These are phyloP conservation scores for Alternaria sp. DNA, from an alignment of 2,329 filamentous ascomycete genomes.

Conservation along the genomic window DNA sequence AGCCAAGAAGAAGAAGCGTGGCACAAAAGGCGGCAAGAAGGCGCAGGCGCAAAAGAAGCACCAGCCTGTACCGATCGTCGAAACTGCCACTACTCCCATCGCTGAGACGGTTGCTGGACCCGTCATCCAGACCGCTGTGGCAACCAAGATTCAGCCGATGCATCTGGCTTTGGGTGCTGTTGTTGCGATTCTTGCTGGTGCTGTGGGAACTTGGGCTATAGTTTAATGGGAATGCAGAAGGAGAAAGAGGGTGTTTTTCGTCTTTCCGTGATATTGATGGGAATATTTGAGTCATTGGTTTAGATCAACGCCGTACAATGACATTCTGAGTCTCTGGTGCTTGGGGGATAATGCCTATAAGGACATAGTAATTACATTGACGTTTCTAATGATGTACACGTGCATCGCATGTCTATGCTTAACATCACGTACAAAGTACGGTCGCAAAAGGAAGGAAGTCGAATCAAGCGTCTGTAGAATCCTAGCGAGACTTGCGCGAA, in stretches of 20 bases:
- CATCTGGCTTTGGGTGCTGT: not conserved
- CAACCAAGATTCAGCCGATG: not conserved
- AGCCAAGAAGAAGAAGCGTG: slow-evolving; percentile 1
- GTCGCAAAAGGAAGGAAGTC: not conserved
- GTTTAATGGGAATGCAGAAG: not conserved
- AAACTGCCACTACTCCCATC: not conserved
- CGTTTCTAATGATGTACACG: not conserved
- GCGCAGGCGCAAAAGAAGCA: not conserved
- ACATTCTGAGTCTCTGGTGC: too few species aligned
- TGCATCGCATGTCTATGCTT: not conserved
- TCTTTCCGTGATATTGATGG: not conserved
- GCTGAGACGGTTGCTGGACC: not conserved
- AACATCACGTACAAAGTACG: not conserved
- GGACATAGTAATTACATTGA: not conserved
- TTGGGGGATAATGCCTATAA: not conserved
- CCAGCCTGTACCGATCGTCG: not conserved
- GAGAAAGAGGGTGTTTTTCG: not conserved
- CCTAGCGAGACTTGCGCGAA: not conserved
- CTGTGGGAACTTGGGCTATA: not conserved
- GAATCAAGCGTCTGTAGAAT: not conserved
- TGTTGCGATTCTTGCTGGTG: not conserved
- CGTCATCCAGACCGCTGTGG: not conserved
- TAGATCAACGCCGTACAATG: too few species aligned
- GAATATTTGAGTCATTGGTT: not conserved
- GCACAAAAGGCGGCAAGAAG: slow-evolving; percentile 7